Evolutionary conservation across 2,329 filamentous ascomycete genomes (phyloP).

Genomic region (Ascochyta rabiei): DNA sequence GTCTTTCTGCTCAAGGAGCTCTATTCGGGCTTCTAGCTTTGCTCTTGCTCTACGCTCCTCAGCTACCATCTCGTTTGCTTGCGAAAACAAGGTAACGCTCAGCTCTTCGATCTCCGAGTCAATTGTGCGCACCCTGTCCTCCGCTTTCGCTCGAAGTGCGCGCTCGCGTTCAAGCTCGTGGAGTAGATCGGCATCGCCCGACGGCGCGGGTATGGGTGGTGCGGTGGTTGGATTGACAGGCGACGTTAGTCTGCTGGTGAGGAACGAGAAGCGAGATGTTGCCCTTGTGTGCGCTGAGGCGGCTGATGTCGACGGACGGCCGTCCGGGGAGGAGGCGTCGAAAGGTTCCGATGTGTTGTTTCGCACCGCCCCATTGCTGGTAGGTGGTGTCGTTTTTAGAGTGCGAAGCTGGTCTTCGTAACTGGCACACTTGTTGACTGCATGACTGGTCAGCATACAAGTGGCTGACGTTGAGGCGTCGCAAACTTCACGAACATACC

Average conservation of each 20-base stretch:
- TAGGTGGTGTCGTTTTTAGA: slow-evolving; percentile 46
- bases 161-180: slow-evolving; percentile 71
- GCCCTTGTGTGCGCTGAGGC: slow-evolving; percentile 33
- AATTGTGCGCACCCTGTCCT: slow-evolving; percentile 69
- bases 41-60: slow-evolving; percentile 73
- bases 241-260: slow-evolving; percentile 48
- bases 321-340: slow-evolving; percentile 28
- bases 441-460: slow-evolving; percentile 10
- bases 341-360: slow-evolving; percentile 31
- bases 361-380: slow-evolving; percentile 19
- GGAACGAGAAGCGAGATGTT: slow-evolving; percentile 52
- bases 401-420: slow-evolving; percentile 78
- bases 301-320: slow-evolving; percentile 39
- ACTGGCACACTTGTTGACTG: slow-evolving; percentile 68
- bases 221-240: slow-evolving; percentile 33
- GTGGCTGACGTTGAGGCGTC: background rate
- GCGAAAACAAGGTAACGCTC: slow-evolving; percentile 75
- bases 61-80: slow-evolving; percentile 88
- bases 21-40: slow-evolving; percentile 72
- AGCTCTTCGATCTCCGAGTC: slow-evolving; percentile 79
- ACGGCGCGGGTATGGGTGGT: slow-evolving; percentile 19
- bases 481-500: slow-evolving; percentile 49
- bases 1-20: slow-evolving; percentile 71
- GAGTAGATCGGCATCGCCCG: slow-evolving; percentile 57
- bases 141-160: slow-evolving; percentile 69